Base-by-base conservation (phyloP, 139 green algal genomes). In the Volvox africanus region DNA sequence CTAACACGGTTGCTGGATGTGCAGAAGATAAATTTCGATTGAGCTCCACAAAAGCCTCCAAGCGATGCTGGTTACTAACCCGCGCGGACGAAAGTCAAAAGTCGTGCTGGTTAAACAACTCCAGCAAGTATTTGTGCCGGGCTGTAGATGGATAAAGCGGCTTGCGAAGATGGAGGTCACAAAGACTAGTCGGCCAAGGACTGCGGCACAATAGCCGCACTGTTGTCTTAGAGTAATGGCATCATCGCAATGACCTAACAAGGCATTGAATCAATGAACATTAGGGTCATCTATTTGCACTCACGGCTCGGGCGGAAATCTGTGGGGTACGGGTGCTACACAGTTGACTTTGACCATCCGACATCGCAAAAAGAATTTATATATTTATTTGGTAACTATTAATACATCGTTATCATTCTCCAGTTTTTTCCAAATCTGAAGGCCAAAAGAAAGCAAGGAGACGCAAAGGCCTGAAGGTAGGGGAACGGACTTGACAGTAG, bases 201-300 rank as follows among this genome's bases (percentile, higher is more conserved):
- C 28, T 80, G 73, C 73, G 73, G 73, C 73, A 80, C 26, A 80
- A 36, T 80, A 80, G 73, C 73, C 73, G 73, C 73, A 44, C 26
- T 80, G 73, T 80, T 35, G 61, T 61, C 32, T 81, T 30, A 79
- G 9, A 21, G 71, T 79, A 79, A 79, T 35, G 18, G 28, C 71
- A 79, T 30, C 71, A 79, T 79, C 32, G 24, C 71, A 55, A 55
- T 9, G 44, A 55, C 44, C 9, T 55, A 14, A 14, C 9, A 55
- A 9, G 44, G 44, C 44, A 55, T 55, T 9, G 5, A 55, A 55
- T 55, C 65, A 26, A 24, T 73, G 65, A 11, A 73, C 11, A 55
- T 55, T 55, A 55, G 44, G 65, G 24, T 30, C 65, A 24, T 73
- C 9, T 73, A 28, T 73, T 73, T 28, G 21, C 65, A 12, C 9